Base-by-base conservation (phyloP, 1,139 yeast species). In the Hansenula lynferdii region DNA sequence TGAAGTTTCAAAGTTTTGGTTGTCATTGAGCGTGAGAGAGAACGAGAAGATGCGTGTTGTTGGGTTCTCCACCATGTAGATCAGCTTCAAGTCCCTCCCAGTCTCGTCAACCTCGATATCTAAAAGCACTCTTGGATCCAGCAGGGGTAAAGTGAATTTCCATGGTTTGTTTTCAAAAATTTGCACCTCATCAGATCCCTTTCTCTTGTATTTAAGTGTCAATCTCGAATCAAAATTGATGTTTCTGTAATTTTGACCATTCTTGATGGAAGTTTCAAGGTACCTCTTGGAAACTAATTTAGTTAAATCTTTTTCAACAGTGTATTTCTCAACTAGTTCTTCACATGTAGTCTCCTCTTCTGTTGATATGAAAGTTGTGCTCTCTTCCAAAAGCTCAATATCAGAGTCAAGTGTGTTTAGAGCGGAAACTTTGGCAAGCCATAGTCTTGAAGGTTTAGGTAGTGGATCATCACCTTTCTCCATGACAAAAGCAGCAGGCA, bases 11-110 rank as follows among this genome's bases (percentile, higher is more conserved):
- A 69, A 67, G 33, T 50, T 54, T 8, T 59, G 57, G 41, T 66
- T 61, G 10, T 69, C 57, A 1, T 62, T 56, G 57, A 70, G 55
- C 5, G 60, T 53, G 5, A 82, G 70, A 8, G 83, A 67, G 54
- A 84, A 85, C 4, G 77, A 76, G 46, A 85, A 77, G 3, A 80
- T 70, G 39, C 82, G 67, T 5, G 82, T 71, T 0, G 94, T 82
- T 8, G 94, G 89, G 51, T 85, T 85, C 54, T 85, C 95, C 36
- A 85, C 54, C 38, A 71, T 68, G 52, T 77, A 85, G 11, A 56
- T 63, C 29, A 79, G 58, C 26, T 55, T 57, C 26, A 64, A 48
- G 12, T 42, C 49, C 12, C 47, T 49, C 8, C 37, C 40, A 1
- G 48, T 45, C 0, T 47, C 39, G 17, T 34, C 40, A 25, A 45